Evolutionary conservation across 2,329 filamentous ascomycete species (phyloP), one percentile per base, ranked within the genome.

Genomic region (Fonsecaea pedrosoi): DNA sequence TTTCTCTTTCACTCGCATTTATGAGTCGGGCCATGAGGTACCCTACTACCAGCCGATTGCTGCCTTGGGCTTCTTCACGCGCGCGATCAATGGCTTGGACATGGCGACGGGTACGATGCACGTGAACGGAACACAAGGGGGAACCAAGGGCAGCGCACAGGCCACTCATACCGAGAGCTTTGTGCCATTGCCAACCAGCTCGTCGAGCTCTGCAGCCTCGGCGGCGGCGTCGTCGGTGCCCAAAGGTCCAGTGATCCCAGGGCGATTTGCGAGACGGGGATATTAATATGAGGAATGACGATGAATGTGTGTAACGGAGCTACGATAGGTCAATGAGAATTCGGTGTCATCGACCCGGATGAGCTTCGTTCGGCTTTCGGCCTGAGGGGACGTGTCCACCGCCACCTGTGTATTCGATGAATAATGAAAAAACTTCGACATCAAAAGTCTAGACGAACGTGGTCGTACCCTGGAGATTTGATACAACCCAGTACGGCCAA

Each of bases 1-100:
- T 72, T 84, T 91, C 62, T 87, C 85, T 15, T 91, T 91, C 75
- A 86, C 86, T 62, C 83, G 89, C 7, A 82, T 91, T 56, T 90
- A 88, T 75, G 85, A 90, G 72, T 83, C 88, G 15, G 88, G 89
- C 1, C 89, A 91, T 73, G 83, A 87, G 60, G 84, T 88, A 0
- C 83, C 87, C 0, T 85, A 82, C 61, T 87, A 87, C 73, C 87
- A 89, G 77, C 87, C 87, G 12, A 80, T 85, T 73, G 87, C 86
- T 3, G 80, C 85, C 2, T 82, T 88, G 65, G 83, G 85, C 69
- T 78, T 89, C 45, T 90, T 90, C 72, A 83, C 85, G 34, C 84
- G 89, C 35, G 86, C 87, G 54, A 79, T 90, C 70, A 78, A 80
- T 60, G 85, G 85, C 8, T 83, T 81, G 68, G 83, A 87, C 54